A percentile compares a stretch with the other conserved stretches of the same genome.
Conservation (phyloP, 352 stramenopile species). For the Phytopythium ostracodes region DNA sequence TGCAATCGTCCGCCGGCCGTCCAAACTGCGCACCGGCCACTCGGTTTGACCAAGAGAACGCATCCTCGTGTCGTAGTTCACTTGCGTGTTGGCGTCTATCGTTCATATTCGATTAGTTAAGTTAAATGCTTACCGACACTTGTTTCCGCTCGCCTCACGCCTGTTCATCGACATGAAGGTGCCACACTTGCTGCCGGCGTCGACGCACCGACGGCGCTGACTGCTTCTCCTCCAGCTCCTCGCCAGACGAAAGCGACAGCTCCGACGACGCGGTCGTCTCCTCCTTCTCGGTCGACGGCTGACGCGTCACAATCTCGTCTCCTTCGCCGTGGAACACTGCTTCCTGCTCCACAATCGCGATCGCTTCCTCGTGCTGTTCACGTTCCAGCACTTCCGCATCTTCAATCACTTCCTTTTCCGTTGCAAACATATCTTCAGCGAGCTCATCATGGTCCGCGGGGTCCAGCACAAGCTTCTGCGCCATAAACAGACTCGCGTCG, state of each 20-base stretch:
- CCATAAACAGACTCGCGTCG: constrained; percentile 90
- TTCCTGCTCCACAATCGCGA: neutral
- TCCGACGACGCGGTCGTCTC: constrained; percentile 34
- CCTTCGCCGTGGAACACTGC: neutral
- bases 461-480: constrained; percentile 83
- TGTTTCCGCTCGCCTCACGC: neutral
- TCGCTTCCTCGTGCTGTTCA: constrained; percentile 11
- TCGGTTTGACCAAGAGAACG: too few relatives aligned
- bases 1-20: too few relatives aligned
- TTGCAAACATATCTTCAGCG: neutral
- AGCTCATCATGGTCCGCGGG: constrained; percentile 34
- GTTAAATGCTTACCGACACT: too few relatives aligned
- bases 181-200: neutral
- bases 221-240: constrained; percentile 13
- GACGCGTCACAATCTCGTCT: neutral
- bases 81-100: too few relatives aligned
- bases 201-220: constrained; percentile 10
- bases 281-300: constrained; percentile 16
- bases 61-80: too few relatives aligned
- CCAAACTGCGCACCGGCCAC: too few relatives aligned
- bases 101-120: too few relatives aligned
- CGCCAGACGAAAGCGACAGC: constrained; percentile 25
- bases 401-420: constrained; percentile 9
- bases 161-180: neutral
- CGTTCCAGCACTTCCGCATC: neutral